Conservation (phyloP, 176 grass and related monocot species). For the Echinochloa phyllopogon region DNA sequence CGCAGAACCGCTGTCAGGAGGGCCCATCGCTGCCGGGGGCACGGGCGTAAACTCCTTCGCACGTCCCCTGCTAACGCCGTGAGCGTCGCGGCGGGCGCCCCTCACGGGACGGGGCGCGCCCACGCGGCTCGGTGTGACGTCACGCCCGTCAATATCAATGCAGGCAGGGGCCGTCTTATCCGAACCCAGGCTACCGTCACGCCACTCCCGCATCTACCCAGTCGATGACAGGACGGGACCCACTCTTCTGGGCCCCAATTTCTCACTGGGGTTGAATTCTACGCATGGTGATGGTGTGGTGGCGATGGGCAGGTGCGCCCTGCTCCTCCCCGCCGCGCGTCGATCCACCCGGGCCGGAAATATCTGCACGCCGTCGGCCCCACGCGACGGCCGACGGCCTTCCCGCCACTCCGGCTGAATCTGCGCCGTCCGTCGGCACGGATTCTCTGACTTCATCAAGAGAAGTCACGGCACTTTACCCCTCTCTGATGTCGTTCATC, state of each 20-base stretch:
- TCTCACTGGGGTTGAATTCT: no score
- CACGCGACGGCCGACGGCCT: background rate
- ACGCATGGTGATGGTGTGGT: background rate
- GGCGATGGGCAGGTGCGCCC: background rate
- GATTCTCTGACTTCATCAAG: no score
- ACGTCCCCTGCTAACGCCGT: background rate
- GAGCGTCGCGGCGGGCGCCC: background rate
- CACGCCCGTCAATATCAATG: background rate
- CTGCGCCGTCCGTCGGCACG: background rate
- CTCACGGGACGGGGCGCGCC: background rate
- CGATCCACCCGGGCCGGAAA: background rate
- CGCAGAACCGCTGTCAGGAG: no score
- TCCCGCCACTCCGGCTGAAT: background rate
- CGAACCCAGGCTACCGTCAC: background rate
- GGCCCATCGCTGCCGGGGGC: background rate
- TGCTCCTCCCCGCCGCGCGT: background rate
- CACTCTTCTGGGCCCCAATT: fast-evolving
- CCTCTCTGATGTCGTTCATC: no score
- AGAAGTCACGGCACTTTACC: no score
- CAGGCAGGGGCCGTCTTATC: constrained; percentile 31
- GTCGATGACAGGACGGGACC: background rate
- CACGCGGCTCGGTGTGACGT: background rate
- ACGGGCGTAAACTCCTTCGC: background rate
- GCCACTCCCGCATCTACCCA: fast-evolving
- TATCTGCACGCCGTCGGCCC: constrained; percentile 30